Evolutionary conservation across 352 stramenopile species (phyloP), one percentile per base, ranked within the genome.

Genomic region (Phytophthora kernoviae): DNA sequence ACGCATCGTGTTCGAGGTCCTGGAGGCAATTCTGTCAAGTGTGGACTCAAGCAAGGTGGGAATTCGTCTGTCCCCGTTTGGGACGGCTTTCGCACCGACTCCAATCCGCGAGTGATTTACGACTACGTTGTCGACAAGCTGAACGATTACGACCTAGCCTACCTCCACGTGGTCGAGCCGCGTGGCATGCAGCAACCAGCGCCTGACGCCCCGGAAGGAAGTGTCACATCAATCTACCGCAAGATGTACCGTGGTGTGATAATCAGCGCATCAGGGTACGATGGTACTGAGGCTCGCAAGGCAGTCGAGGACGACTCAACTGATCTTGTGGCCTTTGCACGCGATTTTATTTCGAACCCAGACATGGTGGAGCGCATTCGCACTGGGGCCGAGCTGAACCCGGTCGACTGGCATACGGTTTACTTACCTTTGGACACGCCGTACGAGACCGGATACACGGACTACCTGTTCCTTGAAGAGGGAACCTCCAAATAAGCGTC

Each of bases 271-370:
- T 79, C 75, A 0, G 77, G 75, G 9, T 87, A 84, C 62, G 54
- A 73, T 20, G 59, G 63, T 36, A 48, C 57, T 8, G 68, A 73
- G 22, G 80, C 71, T 14, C 45, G 58, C 7, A 54, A 65, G 26
- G 73, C 68, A 17, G 55, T 88, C 7, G 65, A 68, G 7, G 47
- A 77, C 7, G 77, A 67, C 33, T 57, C 58, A 2, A 72, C 65
- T 6, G 79, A 90, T 24, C 57, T 75, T 7, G 73, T 90, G 21
- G 79, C 71, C 22, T 90, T 83, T 51, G 79, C 77, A 17, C 72
- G 75, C 5, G 62, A 73, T 45, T 90, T 87, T 63, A 88, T 90
- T 44, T 73, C 78, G 17, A 90, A 86, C 22, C 80, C 81, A 26
- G 80, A 88, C 57, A 52, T 90, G 17, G 70, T 83, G 36, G 58